Conservation (phyloP, 768 basidiomycete genomes). For the Tulasnella sp. region DNA sequence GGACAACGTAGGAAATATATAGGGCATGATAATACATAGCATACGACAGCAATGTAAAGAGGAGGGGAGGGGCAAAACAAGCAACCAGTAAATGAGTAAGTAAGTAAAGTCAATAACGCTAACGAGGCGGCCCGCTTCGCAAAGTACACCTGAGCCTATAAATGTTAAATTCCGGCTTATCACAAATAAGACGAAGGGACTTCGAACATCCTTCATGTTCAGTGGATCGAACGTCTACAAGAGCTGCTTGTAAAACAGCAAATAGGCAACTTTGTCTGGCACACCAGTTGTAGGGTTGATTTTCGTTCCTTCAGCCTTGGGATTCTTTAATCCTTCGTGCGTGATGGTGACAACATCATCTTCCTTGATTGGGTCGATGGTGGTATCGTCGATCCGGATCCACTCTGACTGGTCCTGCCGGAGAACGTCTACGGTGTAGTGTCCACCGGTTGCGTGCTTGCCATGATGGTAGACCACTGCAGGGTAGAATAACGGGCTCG, state of each 20-base stretch:
- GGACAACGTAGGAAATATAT: not conserved
- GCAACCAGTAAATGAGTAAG: not conserved
- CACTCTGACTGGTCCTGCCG: constrained; percentile 57
- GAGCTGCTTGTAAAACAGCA: constrained; percentile 70
- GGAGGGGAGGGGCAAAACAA: not conserved
- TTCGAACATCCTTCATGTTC: not conserved
- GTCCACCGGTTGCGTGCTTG: constrained; percentile 81
- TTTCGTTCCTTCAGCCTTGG: constrained; percentile 31
- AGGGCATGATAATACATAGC: not conserved
- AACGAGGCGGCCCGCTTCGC: not conserved
- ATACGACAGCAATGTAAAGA: not conserved
- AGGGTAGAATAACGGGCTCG: not conserved
- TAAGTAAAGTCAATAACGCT: not conserved
- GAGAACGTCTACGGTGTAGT: constrained; percentile 89
- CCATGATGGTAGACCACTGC: constrained; percentile 92
- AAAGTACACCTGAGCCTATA: not conserved
- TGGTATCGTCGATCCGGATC: constrained; percentile 92
- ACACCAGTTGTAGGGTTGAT: constrained; percentile 37
- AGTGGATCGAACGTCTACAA: not conserved
- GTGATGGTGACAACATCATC: constrained; percentile 38
- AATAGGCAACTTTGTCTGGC: constrained; percentile 74
- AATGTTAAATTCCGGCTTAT: not conserved
- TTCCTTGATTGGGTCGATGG: constrained; percentile 65
- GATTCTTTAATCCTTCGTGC: constrained; percentile 64
- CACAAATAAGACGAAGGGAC: not conserved